Evolutionary conservation across 2,329 filamentous ascomycete species (phyloP), one percentile per base, ranked within the genome.

Genomic region (Fusarium phyllophilum): DNA sequence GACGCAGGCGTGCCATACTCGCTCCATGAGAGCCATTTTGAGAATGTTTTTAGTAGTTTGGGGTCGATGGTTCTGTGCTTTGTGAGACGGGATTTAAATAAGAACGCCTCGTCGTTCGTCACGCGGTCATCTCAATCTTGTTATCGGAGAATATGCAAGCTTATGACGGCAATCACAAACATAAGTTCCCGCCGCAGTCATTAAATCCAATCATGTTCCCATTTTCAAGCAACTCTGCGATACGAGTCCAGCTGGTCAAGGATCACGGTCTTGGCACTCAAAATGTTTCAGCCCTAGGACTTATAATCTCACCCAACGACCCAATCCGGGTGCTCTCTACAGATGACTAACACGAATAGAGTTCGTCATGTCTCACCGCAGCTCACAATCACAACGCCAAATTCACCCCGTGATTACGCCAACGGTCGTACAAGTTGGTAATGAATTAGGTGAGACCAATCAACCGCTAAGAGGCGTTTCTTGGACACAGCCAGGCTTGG

Each of bases 1-100:
- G 39, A 75, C 66, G 14, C 72, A 65, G 17, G 67, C 45, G 46
- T 75, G 70, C 73, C 73, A 75, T n/a, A 75, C 59, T 10, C 73
- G 67, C 29, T 58, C 52, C 7, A 75, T 46, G 22, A 75, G 70
- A 14, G 70, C 68, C 73, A 75, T 75, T 24, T 26, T 66, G 61
- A n/a, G 34, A 31, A 15, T n/a, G 20, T 45, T 61, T 12, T 33
- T 34, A 6, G 38, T n/a, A 13, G 12, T 24, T 52, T 34, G 20
- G 26, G 24, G 15, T 20, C n/a, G 8, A 38, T 15, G 14, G 22
- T 24, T 39, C 22, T 12, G 24, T 59, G 20, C 24, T 29, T 18
- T 26, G 29, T 29, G 51, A 54, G 33, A 22, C 13, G 12, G 15
- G 41, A 31, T 49, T 49, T 49, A 66, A 56, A 64, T 49, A 44